phyloP scores from a whole-genome alignment of 805 yeast species.

The Blastobotrys parvus region DNA sequence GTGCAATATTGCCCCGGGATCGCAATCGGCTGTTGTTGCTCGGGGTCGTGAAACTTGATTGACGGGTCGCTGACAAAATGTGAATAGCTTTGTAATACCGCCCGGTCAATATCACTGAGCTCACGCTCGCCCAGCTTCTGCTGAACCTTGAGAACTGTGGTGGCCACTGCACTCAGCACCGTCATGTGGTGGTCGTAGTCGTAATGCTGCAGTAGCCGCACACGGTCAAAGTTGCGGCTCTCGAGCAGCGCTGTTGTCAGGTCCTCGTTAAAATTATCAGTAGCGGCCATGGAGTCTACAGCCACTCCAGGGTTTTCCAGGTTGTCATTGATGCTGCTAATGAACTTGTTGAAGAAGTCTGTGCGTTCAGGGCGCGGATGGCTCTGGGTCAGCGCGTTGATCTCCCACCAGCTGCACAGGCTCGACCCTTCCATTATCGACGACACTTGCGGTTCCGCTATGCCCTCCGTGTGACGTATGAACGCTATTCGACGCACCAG shows the following conservation, averaged over 20 bases:
- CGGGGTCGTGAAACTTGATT: background rate
- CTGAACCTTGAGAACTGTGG: conserved; percentile 5
- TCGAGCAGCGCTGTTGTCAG: background rate
- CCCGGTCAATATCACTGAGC: conserved; percentile 12
- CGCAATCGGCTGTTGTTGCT: background rate
- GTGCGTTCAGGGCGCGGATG: conserved; percentile 6
- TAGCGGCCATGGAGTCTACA: background rate
- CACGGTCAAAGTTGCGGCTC: conserved; percentile 5
- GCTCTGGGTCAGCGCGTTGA: conserved; percentile 8
- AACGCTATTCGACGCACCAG: conserved; percentile 13
- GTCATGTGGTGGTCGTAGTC: background rate
- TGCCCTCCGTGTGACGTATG: too few species aligned
- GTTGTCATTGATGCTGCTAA: background rate
- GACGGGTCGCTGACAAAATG: conserved; percentile 2
- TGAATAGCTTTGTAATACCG: conserved; percentile 11
- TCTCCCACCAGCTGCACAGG: conserved; percentile 14
- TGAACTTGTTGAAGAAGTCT: background rate
- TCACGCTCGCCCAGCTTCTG: background rate
- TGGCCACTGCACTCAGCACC: conserved; percentile 7
- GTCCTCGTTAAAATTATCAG: background rate
- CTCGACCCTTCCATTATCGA: conserved; percentile 9
- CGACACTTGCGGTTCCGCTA: conserved; percentile 4
- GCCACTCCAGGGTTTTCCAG: background rate
- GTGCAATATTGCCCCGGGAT: conserved; percentile 15
- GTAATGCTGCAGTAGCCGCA: conserved; percentile 10